A percentile compares a stretch with the other conserved stretches of the same genome.
Conservation (phyloP, 805 yeast species). For the Phaffomyces antillensis region DNA sequence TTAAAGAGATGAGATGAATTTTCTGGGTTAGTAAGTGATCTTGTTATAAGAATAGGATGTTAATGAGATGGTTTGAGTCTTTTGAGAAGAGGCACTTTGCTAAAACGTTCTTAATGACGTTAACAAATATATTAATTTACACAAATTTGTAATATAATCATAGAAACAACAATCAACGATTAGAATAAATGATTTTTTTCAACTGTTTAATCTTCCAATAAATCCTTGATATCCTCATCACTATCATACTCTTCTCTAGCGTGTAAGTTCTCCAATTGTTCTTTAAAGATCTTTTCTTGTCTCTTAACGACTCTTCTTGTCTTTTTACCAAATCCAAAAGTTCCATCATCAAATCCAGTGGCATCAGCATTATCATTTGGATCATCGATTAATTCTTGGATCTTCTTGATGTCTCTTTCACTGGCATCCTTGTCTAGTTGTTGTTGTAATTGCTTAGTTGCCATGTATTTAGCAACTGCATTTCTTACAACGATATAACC, state of each 20-base stretch:
- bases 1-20: too few species aligned
- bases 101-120: too few species aligned
- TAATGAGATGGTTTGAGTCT: background rate
- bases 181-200: constrained; percentile 7
- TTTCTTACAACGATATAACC: constrained; percentile 56
- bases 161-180: background rate
- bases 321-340: constrained; percentile 78
- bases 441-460: constrained; percentile 46
- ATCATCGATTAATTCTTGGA: constrained; percentile 27
- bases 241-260: constrained; percentile 38
- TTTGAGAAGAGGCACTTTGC: too few species aligned
- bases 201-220: constrained; percentile 38
- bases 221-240: constrained; percentile 64
- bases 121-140: background rate
- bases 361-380: constrained; percentile 32
- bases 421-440: constrained; percentile 44
- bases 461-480: constrained; percentile 48
- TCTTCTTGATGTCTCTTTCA: constrained; percentile 29
- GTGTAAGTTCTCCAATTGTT: constrained; percentile 37
- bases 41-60: background rate
- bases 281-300: constrained; percentile 48
- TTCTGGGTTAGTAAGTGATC: background rate
- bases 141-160: background rate
- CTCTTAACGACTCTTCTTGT: constrained; percentile 54
- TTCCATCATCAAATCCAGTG: constrained; percentile 29